A percentile compares a stretch with the other conserved stretches of the same genome.
These are phyloP conservation scores for Colletotrichum gloeosporioides DNA, from an alignment of 2,329 filamentous ascomycete species.

Conservation along the genomic window DNA sequence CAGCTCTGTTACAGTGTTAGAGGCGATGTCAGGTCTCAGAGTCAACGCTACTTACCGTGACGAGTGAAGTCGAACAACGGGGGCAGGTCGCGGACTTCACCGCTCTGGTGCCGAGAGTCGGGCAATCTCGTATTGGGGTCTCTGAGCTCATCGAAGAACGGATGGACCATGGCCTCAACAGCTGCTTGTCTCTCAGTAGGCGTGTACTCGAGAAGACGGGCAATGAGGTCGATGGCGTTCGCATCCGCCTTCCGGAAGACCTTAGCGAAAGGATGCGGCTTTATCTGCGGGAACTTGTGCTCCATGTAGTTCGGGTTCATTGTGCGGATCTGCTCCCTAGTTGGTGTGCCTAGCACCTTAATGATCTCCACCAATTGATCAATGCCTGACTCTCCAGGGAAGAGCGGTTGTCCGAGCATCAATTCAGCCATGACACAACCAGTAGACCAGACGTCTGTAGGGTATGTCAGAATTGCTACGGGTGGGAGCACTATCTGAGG, in stretches of 20 bases:
- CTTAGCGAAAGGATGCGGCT: constrained; percentile 98
- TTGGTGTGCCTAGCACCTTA: constrained; percentile 96
- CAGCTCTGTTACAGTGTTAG: constrained; percentile 67
- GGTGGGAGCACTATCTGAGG: background rate
- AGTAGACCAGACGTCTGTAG: constrained; percentile 95
- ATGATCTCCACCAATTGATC: constrained; percentile 99
- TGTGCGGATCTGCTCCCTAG: constrained; percentile 95
- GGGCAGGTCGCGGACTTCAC: constrained; percentile 81
- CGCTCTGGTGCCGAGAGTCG: constrained; percentile 89
- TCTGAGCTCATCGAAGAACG: constrained; percentile 96
- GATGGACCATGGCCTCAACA: constrained; percentile 96
- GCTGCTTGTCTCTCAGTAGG: constrained; percentile 93
- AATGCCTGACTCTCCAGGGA: constrained; percentile 97
- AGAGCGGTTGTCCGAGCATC: constrained; percentile 97
- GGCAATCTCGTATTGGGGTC: constrained; percentile 91
- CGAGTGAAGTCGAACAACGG: constrained; percentile 90
- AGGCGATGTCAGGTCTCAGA: background rate
- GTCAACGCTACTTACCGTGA: constrained; percentile 73
- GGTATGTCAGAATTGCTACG: constrained; percentile 6
- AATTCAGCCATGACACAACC: constrained; percentile 99
- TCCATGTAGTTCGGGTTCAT: constrained; percentile 99
- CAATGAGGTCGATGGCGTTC: constrained; percentile 94
- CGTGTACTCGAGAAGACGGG: constrained; percentile 92
- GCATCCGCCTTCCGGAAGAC: constrained; percentile 96
- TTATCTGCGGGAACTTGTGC: constrained; percentile 99